A percentile compares a stretch with the other conserved stretches of the same genome.
Evolutionary conservation across 2,329 filamentous ascomycete species (phyloP).

Genomic region (Sporothrix mexicana): DNA sequence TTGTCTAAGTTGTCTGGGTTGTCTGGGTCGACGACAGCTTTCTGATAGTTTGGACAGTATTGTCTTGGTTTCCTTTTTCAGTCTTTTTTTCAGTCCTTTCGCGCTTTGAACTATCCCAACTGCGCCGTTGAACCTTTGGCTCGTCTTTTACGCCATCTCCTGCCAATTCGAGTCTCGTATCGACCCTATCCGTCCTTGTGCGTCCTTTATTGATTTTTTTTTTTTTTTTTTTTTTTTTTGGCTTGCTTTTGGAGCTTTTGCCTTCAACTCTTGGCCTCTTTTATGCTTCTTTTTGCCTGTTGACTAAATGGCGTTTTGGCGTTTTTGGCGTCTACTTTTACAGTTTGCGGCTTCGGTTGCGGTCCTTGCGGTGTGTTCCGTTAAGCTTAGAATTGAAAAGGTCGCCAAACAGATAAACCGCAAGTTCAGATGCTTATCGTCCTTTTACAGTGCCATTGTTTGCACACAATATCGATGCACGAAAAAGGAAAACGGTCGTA

Average conservation of each 20-base stretch:
- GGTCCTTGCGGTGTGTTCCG: no score
- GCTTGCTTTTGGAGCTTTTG: slow-evolving; percentile 7
- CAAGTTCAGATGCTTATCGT: no score
- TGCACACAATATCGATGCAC: no score
- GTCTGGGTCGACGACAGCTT: background rate
- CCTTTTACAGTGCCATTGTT: no score
- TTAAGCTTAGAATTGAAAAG: no score
- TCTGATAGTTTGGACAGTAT: background rate
- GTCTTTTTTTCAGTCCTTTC: background rate
- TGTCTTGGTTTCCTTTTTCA: background rate
- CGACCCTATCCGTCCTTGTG: no score
- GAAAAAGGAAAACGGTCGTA: no score
- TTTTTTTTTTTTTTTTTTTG: background rate
- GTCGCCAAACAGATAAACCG: no score
- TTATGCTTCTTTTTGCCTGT: background rate
- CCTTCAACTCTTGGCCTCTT: background rate
- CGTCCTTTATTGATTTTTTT: background rate
- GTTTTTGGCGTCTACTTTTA: background rate
- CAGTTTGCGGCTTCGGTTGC: no score
- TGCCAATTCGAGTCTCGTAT: no score
- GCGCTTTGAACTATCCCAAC: background rate
- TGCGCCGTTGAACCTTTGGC: background rate
- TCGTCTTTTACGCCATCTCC: no score
- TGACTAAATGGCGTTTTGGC: background rate
- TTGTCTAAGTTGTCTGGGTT: background rate